Base-by-base conservation (phyloP, 2,329 filamentous ascomycete species). In the Chaetomium globosum region DNA sequence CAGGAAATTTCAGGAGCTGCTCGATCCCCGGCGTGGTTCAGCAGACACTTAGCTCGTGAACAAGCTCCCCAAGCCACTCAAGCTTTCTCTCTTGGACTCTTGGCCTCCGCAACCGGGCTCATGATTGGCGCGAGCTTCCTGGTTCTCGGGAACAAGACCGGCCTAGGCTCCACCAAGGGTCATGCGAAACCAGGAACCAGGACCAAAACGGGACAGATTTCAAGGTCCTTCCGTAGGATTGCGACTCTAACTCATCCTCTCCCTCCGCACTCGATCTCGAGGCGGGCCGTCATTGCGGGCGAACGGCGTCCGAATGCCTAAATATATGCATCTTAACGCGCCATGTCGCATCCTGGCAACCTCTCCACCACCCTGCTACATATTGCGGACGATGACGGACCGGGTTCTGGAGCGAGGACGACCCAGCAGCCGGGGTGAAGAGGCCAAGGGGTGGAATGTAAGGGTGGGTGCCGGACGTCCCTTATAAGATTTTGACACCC, bases 211-310 rank as follows among this genome's bases (percentile, higher is more conserved):
- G 67, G 70, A 68, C 61, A 66, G 9, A 16, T 54, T 57, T 31
- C 36, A 55, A 43, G 19, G 33, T 62, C 61, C 63, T 60, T 71
- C 70, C 70, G 70, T 57, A 23, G 66, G 43, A 71, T 61, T 71
- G 67, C 69, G 66, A 71, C 70, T 36, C 61, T 68, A 59, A 13
- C 59, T 28, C 39, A 46, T 49, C 46, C 52, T 51, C 60, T 56
- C 33, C 66, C 61, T 66, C 55, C 49, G 36, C 51, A 13, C n/a
- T 51, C 26, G 48, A 28, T 28, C 48, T 28, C 19, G 49, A 53
- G 31, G 13, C 70, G 70, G 70, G 55, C 70, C 70, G 70, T 54
- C 56, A 59, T 68, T 39, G 66, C 69, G 69, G 67, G 28, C 28
- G 30, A 12, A 19, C 36, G 28, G 30, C 49, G 46, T 33, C 36